Evolutionary conservation across 2,329 filamentous ascomycete species (phyloP).

Genomic region (Colletotrichum gigasporum): DNA sequence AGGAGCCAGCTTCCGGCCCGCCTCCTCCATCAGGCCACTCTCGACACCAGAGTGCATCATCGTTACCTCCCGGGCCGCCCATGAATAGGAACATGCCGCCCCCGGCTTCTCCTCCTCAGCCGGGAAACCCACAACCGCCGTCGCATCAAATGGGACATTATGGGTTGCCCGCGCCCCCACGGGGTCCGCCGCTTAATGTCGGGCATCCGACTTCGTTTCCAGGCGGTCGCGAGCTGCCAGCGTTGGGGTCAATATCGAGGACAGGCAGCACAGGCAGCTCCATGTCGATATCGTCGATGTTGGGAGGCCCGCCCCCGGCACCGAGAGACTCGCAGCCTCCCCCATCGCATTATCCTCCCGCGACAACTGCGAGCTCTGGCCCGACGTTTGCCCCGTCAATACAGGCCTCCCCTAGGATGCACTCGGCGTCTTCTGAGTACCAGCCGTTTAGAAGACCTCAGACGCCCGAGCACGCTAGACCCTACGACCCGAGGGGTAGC

Average conservation of each 20-base stretch:
- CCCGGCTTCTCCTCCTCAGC: conserved; percentile 54
- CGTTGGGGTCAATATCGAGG: conserved; percentile 59
- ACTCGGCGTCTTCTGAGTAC: conserved; percentile 66
- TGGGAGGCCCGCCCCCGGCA: conserved; percentile 59
- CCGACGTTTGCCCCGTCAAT: conserved; percentile 57
- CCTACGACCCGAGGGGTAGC: conserved; percentile 59
- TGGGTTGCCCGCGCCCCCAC: conserved; percentile 56
- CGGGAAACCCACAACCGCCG: conserved; percentile 43
- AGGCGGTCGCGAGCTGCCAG: conserved; percentile 61
- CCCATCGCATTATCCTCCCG: conserved; percentile 52
- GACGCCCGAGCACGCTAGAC: conserved; percentile 74
- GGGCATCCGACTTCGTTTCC: conserved; percentile 56
- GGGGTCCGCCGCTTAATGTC: conserved; percentile 52
- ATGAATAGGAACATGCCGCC: conserved; percentile 57
- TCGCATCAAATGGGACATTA: conserved; percentile 48
- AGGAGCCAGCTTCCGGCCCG: conserved; percentile 40
- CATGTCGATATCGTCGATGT: conserved; percentile 71
- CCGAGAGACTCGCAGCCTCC: conserved; percentile 53
- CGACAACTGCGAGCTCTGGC: conserved; percentile 46
- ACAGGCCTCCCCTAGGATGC: conserved; percentile 66
- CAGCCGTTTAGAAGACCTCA: conserved; percentile 72
- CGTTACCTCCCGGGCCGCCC: conserved; percentile 48
- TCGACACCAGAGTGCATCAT: conserved; percentile 56
- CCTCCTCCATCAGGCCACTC: conserved; percentile 46
- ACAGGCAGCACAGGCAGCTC: conserved; percentile 59